Percentiles rank a stretch among this genome's conserved stretches.
phyloP scores from a whole-genome alignment of 2,329 filamentous ascomycete genomes.

The Rhynchosporium secalis region DNA sequence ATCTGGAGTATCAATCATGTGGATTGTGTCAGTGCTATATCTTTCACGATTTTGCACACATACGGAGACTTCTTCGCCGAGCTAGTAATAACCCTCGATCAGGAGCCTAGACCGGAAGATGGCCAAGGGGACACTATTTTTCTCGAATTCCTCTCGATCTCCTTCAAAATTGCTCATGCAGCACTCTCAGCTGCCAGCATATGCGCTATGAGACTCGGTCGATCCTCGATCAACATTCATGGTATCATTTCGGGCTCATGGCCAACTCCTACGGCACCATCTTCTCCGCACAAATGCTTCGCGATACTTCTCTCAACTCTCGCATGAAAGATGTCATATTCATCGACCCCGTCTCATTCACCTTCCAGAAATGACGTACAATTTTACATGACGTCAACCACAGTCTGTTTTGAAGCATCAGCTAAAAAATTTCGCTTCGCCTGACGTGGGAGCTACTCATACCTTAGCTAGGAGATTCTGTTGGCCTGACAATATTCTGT shows the following conservation, averaged over 20 bases:
- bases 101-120: slow-evolving; percentile 36
- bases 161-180: slow-evolving; percentile 52
- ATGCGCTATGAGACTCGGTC: slow-evolving; percentile 51
- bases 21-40: neutral
- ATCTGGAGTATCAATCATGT: slow-evolving; percentile 6
- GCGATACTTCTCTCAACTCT: slow-evolving; percentile 39
- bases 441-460: slow-evolving; percentile 55
- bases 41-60: slow-evolving; percentile 47
- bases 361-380: slow-evolving; percentile 60
- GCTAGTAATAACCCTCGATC: slow-evolving; percentile 36
- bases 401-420: slow-evolving; percentile 53
- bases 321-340: slow-evolving; percentile 51
- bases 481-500: slow-evolving; percentile 58
- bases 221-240: slow-evolving; percentile 52
- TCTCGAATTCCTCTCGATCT: slow-evolving; percentile 56
- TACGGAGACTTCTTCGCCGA: slow-evolving; percentile 53
- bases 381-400: slow-evolving; percentile 48
- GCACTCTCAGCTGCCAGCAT: slow-evolving; percentile 47
- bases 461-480: slow-evolving; percentile 57
- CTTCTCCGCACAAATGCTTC: slow-evolving; percentile 54
- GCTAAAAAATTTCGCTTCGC: slow-evolving; percentile 56
- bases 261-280: slow-evolving; percentile 54
- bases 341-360: slow-evolving; percentile 60
- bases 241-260: slow-evolving; percentile 50
- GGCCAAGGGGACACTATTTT: slow-evolving; percentile 55